phyloP scores from a whole-genome alignment of 1,139 yeast genomes.

The Yamadazyma jaroonii region DNA sequence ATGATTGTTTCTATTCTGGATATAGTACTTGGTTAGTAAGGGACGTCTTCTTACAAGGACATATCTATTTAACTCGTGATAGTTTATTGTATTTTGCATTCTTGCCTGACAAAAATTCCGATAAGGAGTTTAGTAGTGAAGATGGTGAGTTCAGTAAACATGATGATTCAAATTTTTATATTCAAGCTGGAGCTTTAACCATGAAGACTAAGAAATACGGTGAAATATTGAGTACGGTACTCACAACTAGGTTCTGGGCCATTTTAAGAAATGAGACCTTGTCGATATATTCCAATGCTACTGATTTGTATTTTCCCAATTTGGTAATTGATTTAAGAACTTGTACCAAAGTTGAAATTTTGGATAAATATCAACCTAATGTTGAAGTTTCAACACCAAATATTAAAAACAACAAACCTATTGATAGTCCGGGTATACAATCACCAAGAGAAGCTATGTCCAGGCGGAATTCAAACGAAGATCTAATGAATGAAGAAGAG shows the following conservation, averaged over 20 bases:
- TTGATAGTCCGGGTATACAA: constrained; percentile 13
- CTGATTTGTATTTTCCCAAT: constrained; percentile 80
- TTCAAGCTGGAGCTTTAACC: constrained; percentile 49
- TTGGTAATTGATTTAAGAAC: constrained; percentile 69
- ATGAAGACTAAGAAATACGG: constrained; percentile 47
- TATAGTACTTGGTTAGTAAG: constrained; percentile 77
- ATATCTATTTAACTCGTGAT: constrained; percentile 64
- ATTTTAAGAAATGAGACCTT: constrained; percentile 68
- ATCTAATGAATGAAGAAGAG: constrained; percentile 20
- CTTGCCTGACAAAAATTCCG: constrained; percentile 51
- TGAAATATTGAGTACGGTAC: constrained; percentile 34
- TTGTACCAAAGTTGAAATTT: constrained; percentile 59
- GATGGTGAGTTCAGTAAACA: constrained; percentile 10
- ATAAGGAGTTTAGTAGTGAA: background rate
- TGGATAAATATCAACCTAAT: constrained; percentile 27
- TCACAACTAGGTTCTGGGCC: constrained; percentile 65
- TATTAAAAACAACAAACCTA: constrained; percentile 4
- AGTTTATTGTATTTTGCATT: constrained; percentile 76
- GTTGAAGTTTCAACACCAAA: constrained; percentile 9
- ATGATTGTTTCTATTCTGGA: constrained; percentile 53
- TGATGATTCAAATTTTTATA: constrained; percentile 31
- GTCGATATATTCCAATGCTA: constrained; percentile 65
- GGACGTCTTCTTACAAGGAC: constrained; percentile 85
- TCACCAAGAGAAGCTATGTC: constrained; percentile 10
- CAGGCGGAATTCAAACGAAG: constrained; percentile 16